Evolutionary conservation across 2,329 filamentous ascomycete species (phyloP), one percentile per base, ranked within the genome.

Genomic region (Paecilomyces sp.): DNA sequence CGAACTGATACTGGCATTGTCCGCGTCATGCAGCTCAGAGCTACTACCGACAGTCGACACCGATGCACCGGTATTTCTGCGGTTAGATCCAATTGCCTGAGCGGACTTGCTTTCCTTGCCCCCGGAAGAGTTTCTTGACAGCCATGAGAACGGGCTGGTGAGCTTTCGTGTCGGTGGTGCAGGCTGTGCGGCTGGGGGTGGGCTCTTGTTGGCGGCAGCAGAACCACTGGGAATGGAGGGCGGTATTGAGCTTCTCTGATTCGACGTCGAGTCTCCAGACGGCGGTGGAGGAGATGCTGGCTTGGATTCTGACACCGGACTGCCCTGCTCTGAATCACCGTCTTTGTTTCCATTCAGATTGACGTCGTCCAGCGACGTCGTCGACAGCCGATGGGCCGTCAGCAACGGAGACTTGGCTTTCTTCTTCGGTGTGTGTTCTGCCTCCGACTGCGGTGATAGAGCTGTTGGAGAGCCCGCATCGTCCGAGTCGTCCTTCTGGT

Each of bases 101-200:
- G 88, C 82, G 12, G 86, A 82, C 57, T 84, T 81, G 51, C 79
- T 72, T 57, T 83, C 84, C 70, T 82, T 83, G 36, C 82, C 81
- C 11, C 75, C 74, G 30, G 74, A 75, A 25, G 85, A 84, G 71
- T 82, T 88, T 65, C 91, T 81, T 33, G 90, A 91, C 47, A 95
- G 82, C 87, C 90, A 93, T 47, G 90, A 85, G 68, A 96, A 95
- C n/a, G 89, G 91, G 66, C 90, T 91, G 8, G 90, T 92, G 58
- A 95, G 83, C 73, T 94, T 96, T 69, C 91, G 83, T 65, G 78
- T 68, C 18, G 77, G 71, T 50, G 76, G 72, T 28, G 71, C 68
- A 3, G 75, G 73, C 22, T 76, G 72, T 53, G 78, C 72, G 25
- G 74, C 72, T 47, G 75, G 71, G 58, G 56, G 60, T 47, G 70